Base-by-base conservation (phyloP, 768 basidiomycete species). In the Amyloporia xantha region DNA sequence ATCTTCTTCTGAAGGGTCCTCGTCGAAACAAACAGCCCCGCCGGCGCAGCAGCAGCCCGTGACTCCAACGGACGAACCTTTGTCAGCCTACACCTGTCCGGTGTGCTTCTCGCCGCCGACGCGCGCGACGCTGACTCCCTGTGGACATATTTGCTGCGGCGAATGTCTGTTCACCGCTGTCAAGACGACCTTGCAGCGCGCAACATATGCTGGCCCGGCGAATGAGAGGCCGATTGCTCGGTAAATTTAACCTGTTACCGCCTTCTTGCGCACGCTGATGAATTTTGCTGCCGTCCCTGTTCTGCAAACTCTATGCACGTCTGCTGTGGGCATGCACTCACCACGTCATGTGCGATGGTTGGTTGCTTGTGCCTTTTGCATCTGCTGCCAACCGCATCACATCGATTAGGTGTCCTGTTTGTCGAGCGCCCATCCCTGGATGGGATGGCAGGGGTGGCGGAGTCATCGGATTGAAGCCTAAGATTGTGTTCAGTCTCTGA, bases 141-240 rank as follows among this genome's bases (percentile, higher is more conserved):
- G 88, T 54, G 88, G 88, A 0, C 88, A 91, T 54, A 73, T 91
- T 33, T 80, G 82, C 52, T 90, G 88, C 54, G 87, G 86, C 1
- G 67, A 74, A 4, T 91, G 88, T 64, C 73, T 90, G 4, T 89
- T 87, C 52, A 78, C 76, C 2, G 82, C 86, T 0, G 76, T 89
- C 36, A 81, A 81, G 56, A 76, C 81, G 1, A 77, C 79, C 10
- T 63, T 81, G 46, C 68, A 78, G 50, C 74, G 84, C 17, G 70
- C 56, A 6, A 51, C 48, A 26, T 57, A 54, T 42, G 54, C 59
- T 25, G 56, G 54, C 9, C 59, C 54, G 21, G 49, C 49, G 3
- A 44, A 51, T 11, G 51, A 60, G 20, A 33, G 59, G 7, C 51
- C 54, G 28, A 51, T 53, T 10, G 53, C 55, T 10, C 47, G 53